Percentiles rank a stretch among this genome's conserved stretches.
Evolutionary conservation across 1,284 basidiomycete species (phyloP).

Genomic region (Pholiota adiposa): DNA sequence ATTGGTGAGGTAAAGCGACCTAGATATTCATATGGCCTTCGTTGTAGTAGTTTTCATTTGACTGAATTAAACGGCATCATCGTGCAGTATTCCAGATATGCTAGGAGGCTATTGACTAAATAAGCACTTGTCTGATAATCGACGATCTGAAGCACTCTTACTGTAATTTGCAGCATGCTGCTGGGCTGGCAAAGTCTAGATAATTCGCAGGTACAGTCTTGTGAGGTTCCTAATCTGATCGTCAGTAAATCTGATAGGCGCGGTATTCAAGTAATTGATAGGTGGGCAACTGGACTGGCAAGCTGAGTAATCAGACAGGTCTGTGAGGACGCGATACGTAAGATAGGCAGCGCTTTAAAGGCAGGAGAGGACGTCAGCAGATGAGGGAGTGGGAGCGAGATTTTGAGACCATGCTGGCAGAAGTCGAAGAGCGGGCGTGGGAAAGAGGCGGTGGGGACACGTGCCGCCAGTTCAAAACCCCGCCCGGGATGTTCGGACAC

Average conservation of each 20-base stretch:
- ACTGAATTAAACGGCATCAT: constrained; percentile 24
- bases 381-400: not conserved
- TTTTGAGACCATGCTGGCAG: constrained; percentile 10
- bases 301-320: constrained; percentile 9
- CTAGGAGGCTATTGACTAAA: not conserved
- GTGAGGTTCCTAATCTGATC: constrained; percentile 22
- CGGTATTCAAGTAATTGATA: constrained; percentile 10
- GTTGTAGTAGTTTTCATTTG: constrained; percentile 21
- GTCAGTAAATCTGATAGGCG: constrained; percentile 9
- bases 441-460: constrained; percentile 24
- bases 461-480: constrained; percentile 23
- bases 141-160: constrained; percentile 8
- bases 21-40: too few species aligned
- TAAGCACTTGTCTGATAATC: constrained; percentile 1
- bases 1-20: too few species aligned
- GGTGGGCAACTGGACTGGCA: constrained; percentile 28
- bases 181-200: constrained; percentile 15
- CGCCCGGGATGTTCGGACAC: constrained; percentile 28
- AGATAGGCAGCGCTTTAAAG: not conserved
- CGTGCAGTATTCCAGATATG: constrained; percentile 14
- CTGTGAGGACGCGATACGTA: too few species aligned
- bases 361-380: not conserved
- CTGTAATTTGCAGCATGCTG: constrained; percentile 28
- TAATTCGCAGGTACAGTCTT: constrained; percentile 18
- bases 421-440: constrained; percentile 19